Percentiles rank a stretch among this genome's conserved stretches.
These are phyloP conservation scores for Fusarium secorum DNA, from an alignment of 2,329 filamentous ascomycete species.

Conservation along the genomic window DNA sequence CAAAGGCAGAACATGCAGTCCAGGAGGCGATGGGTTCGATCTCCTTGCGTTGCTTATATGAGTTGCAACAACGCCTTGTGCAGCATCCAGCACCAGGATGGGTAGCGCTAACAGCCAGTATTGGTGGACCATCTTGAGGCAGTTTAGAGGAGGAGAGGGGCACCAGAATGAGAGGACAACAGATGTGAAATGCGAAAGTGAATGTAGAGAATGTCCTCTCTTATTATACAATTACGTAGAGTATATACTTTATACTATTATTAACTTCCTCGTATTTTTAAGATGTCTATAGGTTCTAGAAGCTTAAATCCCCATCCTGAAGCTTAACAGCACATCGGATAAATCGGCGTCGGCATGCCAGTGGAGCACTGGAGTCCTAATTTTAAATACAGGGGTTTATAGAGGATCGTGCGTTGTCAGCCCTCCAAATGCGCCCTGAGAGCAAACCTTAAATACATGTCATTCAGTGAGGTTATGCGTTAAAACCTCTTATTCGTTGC, in stretches of 20 bases:
- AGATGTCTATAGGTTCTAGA: background rate
- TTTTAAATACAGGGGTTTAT: background rate
- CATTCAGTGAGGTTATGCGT: background rate
- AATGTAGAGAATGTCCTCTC: background rate
- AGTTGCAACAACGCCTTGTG: background rate
- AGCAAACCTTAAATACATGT: background rate
- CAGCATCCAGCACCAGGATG: background rate
- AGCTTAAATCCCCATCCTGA: background rate
- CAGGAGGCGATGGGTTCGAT: background rate
- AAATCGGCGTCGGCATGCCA: background rate
- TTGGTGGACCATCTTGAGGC: background rate
- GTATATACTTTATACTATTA: background rate
- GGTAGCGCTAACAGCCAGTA: background rate
- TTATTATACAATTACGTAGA: background rate
- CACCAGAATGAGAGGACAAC: background rate
- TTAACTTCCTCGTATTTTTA: background rate
- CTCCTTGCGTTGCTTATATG: background rate
- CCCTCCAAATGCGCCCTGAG: background rate
- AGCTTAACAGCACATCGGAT: background rate
- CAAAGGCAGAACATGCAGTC: background rate
- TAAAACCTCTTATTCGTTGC: background rate
- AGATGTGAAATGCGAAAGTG: accelerated
- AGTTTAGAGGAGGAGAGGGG: no score
- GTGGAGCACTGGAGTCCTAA: background rate
- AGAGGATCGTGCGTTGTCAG: background rate